Percentiles rank a stretch among this genome's conserved stretches.
Evolutionary conservation across 225 moss, liverwort and hornwort species (phyloP).

Genomic region (Physcomitrellopsis africana): DNA sequence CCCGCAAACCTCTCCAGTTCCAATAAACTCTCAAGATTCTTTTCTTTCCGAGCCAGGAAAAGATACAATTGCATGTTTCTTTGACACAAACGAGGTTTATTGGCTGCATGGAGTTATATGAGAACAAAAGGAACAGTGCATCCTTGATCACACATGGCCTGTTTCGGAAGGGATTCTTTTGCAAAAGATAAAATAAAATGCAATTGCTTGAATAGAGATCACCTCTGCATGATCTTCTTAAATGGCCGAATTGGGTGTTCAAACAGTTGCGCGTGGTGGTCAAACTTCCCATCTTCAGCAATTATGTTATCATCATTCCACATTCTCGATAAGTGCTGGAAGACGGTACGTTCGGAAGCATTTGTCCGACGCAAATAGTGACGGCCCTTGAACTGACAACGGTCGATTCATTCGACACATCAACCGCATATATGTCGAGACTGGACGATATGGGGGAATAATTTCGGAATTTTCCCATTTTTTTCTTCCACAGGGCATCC

Average conservation of each 20-base stretch:
- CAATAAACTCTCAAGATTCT: too few relatives aligned
- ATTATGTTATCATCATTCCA: not conserved
- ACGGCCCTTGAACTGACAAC: not conserved
- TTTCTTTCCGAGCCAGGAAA: too few relatives aligned
- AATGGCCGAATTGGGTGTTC: slow-evolving; percentile 36
- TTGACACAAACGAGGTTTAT: too few relatives aligned
- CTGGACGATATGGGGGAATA: not conserved
- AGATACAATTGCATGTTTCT: too few relatives aligned
- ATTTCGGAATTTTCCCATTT: not conserved
- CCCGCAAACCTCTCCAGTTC: too few relatives aligned
- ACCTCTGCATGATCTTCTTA: slow-evolving; percentile 36
- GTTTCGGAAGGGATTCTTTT: too few relatives aligned
- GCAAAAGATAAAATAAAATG: too few relatives aligned
- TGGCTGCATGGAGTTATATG: too few relatives aligned
- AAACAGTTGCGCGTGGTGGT: not conserved
- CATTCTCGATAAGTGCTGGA: not conserved
- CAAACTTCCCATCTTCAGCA: slow-evolving; percentile 29
- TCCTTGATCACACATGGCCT: too few relatives aligned
- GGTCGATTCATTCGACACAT: not conserved
- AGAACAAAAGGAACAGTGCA: too few relatives aligned
- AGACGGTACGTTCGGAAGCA: not conserved
- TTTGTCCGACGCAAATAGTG: slow-evolving; percentile 11
- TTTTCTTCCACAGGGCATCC: not conserved
- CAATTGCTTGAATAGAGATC: not conserved
- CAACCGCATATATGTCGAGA: too few relatives aligned